These are phyloP conservation scores for Phytopythium kandeliae DNA, from an alignment of 352 stramenopile genomes.

Conservation along the genomic window DNA sequence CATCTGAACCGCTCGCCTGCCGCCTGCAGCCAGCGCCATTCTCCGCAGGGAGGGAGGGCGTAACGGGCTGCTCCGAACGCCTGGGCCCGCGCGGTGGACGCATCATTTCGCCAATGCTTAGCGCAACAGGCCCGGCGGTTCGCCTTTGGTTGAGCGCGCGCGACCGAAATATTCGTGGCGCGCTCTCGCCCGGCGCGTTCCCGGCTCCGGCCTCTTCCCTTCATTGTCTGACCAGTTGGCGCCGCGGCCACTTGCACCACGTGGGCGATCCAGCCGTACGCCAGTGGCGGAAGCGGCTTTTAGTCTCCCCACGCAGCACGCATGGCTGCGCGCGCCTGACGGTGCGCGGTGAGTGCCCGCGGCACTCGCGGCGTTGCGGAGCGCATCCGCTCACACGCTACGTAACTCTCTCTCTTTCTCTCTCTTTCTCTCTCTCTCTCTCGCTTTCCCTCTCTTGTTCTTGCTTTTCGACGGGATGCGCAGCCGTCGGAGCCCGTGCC, in stretches of 20 bases:
- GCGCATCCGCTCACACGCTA: background rate
- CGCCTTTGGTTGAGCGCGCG: background rate
- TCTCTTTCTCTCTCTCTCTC: background rate
- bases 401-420: too few relatives aligned
- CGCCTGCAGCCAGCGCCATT: too few relatives aligned
- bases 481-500: background rate
- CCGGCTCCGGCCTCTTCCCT: slow-evolving; percentile 4
- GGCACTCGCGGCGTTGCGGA: background rate
- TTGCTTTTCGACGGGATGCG: background rate
- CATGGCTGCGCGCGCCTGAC: background rate
- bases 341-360: background rate
- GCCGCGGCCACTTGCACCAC: slow-evolving; percentile 1
- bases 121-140: background rate
- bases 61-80: background rate
- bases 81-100: background rate
- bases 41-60: too few relatives aligned
- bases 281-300: slow-evolving; percentile 1
- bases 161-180: slow-evolving; percentile 2
- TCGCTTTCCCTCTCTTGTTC: background rate
- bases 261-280: slow-evolving; percentile 4
- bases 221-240: background rate
- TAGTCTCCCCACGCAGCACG: slow-evolving; percentile 1
- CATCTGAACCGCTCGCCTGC: background rate
- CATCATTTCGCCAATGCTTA: background rate
- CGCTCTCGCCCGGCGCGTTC: background rate